phyloP scores from a whole-genome alignment of 106 monocot genomes.

The Posidonia australis region DNA sequence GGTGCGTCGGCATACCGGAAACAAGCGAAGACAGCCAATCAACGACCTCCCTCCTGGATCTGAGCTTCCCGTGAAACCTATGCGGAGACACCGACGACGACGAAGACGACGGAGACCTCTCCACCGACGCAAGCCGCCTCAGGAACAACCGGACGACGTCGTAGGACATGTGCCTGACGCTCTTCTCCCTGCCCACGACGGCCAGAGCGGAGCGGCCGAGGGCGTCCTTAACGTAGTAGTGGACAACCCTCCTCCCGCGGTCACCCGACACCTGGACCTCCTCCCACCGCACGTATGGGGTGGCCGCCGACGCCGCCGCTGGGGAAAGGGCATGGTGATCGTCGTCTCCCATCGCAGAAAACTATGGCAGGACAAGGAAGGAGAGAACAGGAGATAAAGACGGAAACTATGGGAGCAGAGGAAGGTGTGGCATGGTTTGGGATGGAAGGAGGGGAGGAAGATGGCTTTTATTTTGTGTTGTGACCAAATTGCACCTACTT shows the following conservation, averaged over 20 bases:
- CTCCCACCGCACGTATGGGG: slow-evolving; percentile 42
- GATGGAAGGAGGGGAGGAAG: too few relatives aligned
- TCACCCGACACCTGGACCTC: slow-evolving; percentile 76
- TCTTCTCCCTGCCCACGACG: slow-evolving; percentile 80
- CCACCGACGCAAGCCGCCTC: not conserved
- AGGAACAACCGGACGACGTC: slow-evolving; percentile 25
- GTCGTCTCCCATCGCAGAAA: not conserved
- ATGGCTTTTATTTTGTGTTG: too few relatives aligned
- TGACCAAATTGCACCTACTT: too few relatives aligned
- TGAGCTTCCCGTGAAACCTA: not conserved
- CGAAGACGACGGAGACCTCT: not conserved
- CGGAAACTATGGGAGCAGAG: too few relatives aligned
- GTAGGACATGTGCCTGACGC: slow-evolving; percentile 75
- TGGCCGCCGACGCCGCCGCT: not conserved
- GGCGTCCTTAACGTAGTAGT: slow-evolving; percentile 51
- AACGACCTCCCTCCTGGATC: slow-evolving; percentile 77
- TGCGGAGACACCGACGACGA: not conserved
- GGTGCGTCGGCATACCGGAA: slow-evolving; percentile 35
- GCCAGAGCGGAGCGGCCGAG: slow-evolving; percentile 48
- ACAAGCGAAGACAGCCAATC: slow-evolving; percentile 73
- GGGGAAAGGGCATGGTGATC: not conserved
- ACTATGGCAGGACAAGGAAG: not conserved
- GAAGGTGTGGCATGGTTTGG: too few relatives aligned
- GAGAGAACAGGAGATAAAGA: not conserved
- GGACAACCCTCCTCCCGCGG: slow-evolving; percentile 60